Evolutionary conservation across 75 land plant species (phyloP).

Genomic region (Selaginella tamariscina): DNA sequence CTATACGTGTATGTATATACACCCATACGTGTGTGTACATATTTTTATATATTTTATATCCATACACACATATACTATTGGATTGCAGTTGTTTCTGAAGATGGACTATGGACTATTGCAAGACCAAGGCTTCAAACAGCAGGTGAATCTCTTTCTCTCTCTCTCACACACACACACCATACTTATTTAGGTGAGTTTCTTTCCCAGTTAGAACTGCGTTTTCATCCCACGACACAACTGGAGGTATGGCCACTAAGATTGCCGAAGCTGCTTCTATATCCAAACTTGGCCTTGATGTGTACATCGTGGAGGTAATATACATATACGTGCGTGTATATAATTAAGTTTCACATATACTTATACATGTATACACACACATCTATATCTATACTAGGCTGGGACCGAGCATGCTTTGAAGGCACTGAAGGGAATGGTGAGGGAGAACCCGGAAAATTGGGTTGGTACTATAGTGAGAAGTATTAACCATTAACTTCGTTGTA

Average conservation of each 20-base stretch:
- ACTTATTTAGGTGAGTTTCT: no score
- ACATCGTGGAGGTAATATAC: constrained; percentile 56
- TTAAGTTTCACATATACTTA: background rate
- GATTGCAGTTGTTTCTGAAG: constrained; percentile 51
- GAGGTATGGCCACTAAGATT: constrained; percentile 90
- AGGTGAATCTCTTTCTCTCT: background rate
- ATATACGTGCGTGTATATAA: background rate
- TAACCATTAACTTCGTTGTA: background rate
- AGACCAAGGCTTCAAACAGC: constrained; percentile 29
- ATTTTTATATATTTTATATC: background rate
- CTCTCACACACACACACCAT: no score
- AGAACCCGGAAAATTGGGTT: constrained; percentile 41
- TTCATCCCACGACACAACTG: constrained; percentile 92
- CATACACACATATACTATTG: background rate
- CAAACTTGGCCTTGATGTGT: constrained; percentile 72
- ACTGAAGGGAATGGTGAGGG: constrained; percentile 33
- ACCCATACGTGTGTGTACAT: no score
- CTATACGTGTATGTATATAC: no score
- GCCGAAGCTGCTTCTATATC: constrained; percentile 92
- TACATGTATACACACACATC: background rate
- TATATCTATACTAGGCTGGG: constrained; percentile 33
- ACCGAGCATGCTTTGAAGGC: constrained; percentile 64
- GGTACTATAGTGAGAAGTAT: constrained; percentile 44
- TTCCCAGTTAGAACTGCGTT: constrained; percentile 46
- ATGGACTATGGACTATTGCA: constrained; percentile 72